These are phyloP conservation scores for Physcia stellaris DNA, from an alignment of 495 filamentous ascomycete species.

Conservation along the genomic window DNA sequence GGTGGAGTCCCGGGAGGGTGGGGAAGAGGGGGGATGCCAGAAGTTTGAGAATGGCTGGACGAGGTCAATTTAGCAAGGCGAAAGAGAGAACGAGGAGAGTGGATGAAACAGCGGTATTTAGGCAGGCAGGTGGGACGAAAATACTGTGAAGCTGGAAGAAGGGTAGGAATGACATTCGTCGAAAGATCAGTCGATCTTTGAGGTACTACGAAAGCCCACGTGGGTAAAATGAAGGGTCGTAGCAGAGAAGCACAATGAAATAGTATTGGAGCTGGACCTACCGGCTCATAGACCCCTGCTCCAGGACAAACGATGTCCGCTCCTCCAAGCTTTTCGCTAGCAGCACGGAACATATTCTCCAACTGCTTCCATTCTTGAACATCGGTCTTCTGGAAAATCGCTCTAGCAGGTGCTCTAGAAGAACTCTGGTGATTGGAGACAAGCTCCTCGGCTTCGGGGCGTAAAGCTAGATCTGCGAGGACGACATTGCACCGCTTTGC, in stretches of 20 bases:
- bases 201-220: too few relatives aligned
- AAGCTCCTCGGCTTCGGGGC: constrained; percentile 46
- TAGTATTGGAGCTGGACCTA: too few relatives aligned
- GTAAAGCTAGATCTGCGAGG: constrained; percentile 50
- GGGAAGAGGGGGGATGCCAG: constrained; percentile 46
- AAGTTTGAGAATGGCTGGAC: constrained; percentile 45
- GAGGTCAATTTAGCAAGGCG: not conserved
- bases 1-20: constrained; percentile 33
- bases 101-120: too few relatives aligned
- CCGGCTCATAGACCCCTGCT: constrained; percentile 56
- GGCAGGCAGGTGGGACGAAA: not conserved
- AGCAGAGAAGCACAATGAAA: too few relatives aligned
- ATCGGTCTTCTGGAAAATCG: constrained; percentile 49
- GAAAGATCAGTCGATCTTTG: too few relatives aligned
- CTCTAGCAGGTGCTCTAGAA: constrained; percentile 24
- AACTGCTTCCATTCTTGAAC: constrained; percentile 48
- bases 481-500: constrained; percentile 48
- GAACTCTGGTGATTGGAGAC: constrained; percentile 31
- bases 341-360: constrained; percentile 40
- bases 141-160: not conserved
- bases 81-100: not conserved
- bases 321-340: constrained; percentile 38
- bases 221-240: too few relatives aligned
- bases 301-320: constrained; percentile 55
- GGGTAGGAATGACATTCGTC: too few relatives aligned